phyloP scores from a whole-genome alignment of 768 basidiomycete genomes.

The Mycena sanguinolenta region DNA sequence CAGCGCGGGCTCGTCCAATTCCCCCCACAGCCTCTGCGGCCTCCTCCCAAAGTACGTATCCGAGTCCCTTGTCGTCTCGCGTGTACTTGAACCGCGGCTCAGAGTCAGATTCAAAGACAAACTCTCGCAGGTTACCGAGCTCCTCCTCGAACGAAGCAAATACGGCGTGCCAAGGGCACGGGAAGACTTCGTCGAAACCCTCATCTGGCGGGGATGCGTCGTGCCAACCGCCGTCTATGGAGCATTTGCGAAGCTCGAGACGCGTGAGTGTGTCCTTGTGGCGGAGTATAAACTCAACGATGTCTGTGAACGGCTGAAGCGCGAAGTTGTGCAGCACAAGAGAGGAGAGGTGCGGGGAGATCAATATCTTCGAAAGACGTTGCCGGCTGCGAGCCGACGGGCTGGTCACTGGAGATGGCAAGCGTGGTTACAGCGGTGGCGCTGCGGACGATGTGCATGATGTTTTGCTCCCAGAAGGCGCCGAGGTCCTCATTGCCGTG shows the following conservation, averaged over 20 bases:
- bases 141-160: conserved; percentile 8
- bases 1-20: conserved; percentile 5
- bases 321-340: conserved; percentile 10
- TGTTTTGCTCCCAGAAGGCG: conserved; percentile 13
- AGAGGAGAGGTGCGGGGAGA: conserved; percentile 11
- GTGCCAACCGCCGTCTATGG: conserved; percentile 1
- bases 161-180: conserved; percentile 17
- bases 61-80: not conserved
- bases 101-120: not conserved
- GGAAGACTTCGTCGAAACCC: not conserved
- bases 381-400: conserved; percentile 8
- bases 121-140: not conserved
- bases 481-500: not conserved
- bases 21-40: not conserved
- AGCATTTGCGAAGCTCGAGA: conserved; percentile 24
- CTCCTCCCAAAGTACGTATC: not conserved
- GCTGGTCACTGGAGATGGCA: conserved; percentile 14
- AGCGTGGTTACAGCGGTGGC: conserved; percentile 3
- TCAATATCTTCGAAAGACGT: conserved; percentile 1
- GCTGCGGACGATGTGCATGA: conserved; percentile 11
- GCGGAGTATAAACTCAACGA: conserved; percentile 15
- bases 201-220: too few relatives aligned
- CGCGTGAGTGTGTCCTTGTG: conserved; percentile 24
- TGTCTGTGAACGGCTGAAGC: not conserved
- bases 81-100: conserved; percentile 1